Conservation (phyloP, 176 grass and related monocot genomes). For the bread wheat (Triticum aestivum) region IWGSC_CS_RefSeq_v2.1 NC_057814.1:5538677-5539176, state of each 20-base stretch:
- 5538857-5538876: constrained; percentile 43
- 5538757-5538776: too few relatives aligned
- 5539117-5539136: constrained; percentile 48
- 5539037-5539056: constrained; percentile 85
- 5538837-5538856: constrained; percentile 80
- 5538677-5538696: neutral
- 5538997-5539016: constrained; percentile 22
- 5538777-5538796: constrained; percentile 10
- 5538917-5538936: too few relatives aligned
- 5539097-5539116: constrained; percentile 66
- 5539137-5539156: constrained; percentile 31
- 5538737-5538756: neutral
- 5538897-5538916: neutral
- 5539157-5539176: constrained; percentile 17
- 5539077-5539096: neutral
- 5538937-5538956: too few relatives aligned
- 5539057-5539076: constrained; percentile 49
- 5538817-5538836: constrained; percentile 85
- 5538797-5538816: constrained; percentile 54
- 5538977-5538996: neutral
- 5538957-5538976: too few relatives aligned
- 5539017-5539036: constrained; percentile 87
- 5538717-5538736: neutral
- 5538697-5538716: neutral
- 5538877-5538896: constrained; percentile 68